Base-by-base conservation (phyloP, 148 eudicot species). In the Simmondsia chinensis region DNA sequence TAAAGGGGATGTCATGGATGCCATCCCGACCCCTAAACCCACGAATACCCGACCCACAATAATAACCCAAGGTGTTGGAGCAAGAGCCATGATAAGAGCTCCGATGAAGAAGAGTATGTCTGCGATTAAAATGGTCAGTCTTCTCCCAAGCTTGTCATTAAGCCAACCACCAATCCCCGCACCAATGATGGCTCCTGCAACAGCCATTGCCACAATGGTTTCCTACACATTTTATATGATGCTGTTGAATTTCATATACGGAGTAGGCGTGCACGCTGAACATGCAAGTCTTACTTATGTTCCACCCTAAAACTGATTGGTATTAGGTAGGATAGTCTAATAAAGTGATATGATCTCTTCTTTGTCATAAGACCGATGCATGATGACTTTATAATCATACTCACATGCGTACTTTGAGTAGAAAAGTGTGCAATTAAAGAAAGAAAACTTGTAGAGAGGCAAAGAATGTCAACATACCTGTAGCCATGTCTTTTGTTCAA, bases 11-110 rank as follows among this genome's bases (percentile, higher is more conserved):
- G 73, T 68, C 67, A 68, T 68, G 20, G 73, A 68, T 8, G 67
- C 68, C 73, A 68, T 61, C 2, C 68, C 73, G 2, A 68, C 72
- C 4, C 67, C 72, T n/a, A 67, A 31, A 50, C 72, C 72, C 1
- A 67, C 68, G 9, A 61, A 56, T 9, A 68, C 7, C 23, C 68
- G 33, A 31, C 67, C 73, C 4, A 68, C n/a, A 6, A 67, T 67
- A 33, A 68, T 68, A 33, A 61, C 38, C 73, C 73, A 68, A 39
- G 73, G 73, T 35, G 54, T 64, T 3, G 58, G 59, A 10, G 68
- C 73, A 7, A 51, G 5, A 6, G 68, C 54, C 73, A 68, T 68
- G 43, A 68, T 34, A 20, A 68, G 9, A 16, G 73, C 73, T 32
- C 68, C 73, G 33, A 56, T 50, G 39, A 50, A 61, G 40, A 68